Base-by-base conservation (phyloP, 2,329 filamentous ascomycete genomes). In the Hymenoscyphus linearis region DNA sequence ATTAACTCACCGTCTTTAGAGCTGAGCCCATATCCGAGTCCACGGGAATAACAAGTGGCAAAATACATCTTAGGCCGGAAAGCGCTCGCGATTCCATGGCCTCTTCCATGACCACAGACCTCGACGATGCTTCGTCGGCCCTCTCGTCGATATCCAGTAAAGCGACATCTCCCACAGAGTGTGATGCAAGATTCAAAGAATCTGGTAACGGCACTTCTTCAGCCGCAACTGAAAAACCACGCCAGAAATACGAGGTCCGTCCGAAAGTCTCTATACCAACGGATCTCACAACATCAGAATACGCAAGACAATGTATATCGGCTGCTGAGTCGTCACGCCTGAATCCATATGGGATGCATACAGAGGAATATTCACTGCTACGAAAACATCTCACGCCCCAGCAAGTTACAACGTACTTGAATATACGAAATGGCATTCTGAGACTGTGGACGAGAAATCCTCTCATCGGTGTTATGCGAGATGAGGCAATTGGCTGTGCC, bases 381-480 rank as follows among this genome's bases (percentile, higher is more conserved):
- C 85, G 90, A 64, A 82, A 90, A 64, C 87, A 96, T 69, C 85
- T 99, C 68, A 96, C 89, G 71, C 87, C 91, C 69, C 82, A 88
- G 35, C 95, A 99, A 75, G 91, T 97, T 67, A 97, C 93, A 2
- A 90, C 91, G 13, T 99, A 99, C 76, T 80, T 99, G 59, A 98
- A 98, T 73, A 95, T 99, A 64, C 85, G 95, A 68, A 99, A 99
- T 74, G 90, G 91, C 16, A 96, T 99, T 62, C 78, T 99, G 58
- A 84, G 95, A 60, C 77, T 98, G 47, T 99, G 95, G 95, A 83
- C 90, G 37, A 85, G 88, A 67, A 96, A 96, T 71, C 91, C 95
- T 7, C 85, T 93, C 72, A 85, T 92, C 50, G 85, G 86, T 64
- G 89, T 99, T 13, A 89, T 88, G 27, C 82, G 87, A 55, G 87